Evolutionary conservation across 2,329 filamentous ascomycete genomes (phyloP), one percentile per base, ranked within the genome.

Genomic region (Macrophomina phaseolina): DNA sequence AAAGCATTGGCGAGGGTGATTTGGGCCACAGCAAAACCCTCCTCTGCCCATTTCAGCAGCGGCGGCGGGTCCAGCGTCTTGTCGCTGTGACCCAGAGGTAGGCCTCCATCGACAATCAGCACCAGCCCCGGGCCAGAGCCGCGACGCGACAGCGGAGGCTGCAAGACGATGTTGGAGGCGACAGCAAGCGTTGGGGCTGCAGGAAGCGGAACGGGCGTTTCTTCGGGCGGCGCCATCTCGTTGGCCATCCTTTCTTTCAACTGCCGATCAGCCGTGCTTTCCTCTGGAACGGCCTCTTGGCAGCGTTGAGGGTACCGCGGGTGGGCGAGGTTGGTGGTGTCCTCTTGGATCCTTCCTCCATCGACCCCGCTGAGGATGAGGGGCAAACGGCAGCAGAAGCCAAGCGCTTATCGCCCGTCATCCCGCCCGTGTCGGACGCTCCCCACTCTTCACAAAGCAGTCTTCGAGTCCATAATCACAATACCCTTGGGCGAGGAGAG

Each of bases 41-140:
- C 90, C 73, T 92, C 89, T 0, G 89, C 89, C 90, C 90, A 91
- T 76, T 91, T 92, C 68, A 86, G 73, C 14, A 86, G 71, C 0
- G 87, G 86, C 8, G 84, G 81, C 0, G 89, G 89, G 64, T 84
- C 83, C 1, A 82, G 73, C 52, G 77, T 79, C 56, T 76, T 75
- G 34, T 80, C 79, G 40, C 73, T 76, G 48, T 71, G 64, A 14
- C 71, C 70, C 68, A 73, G 71, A 60, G 60, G 69, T 51, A 76
- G 71, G 46, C 73, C 73, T 53, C 76, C 69, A 6, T 83, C 78
- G 1, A 81, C 71, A 4, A 86, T 69, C 12, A 86, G 70, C 6
- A 86, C 73, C 1, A 86, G 70, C 0, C 83, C 83, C 0, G 84
- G 84, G 0, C 84, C 84, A 45, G 73, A 73, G 7, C 82, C 82